phyloP scores from a whole-genome alignment of 257 asterid genomes.

The Gynochthodes officinalis region DNA sequence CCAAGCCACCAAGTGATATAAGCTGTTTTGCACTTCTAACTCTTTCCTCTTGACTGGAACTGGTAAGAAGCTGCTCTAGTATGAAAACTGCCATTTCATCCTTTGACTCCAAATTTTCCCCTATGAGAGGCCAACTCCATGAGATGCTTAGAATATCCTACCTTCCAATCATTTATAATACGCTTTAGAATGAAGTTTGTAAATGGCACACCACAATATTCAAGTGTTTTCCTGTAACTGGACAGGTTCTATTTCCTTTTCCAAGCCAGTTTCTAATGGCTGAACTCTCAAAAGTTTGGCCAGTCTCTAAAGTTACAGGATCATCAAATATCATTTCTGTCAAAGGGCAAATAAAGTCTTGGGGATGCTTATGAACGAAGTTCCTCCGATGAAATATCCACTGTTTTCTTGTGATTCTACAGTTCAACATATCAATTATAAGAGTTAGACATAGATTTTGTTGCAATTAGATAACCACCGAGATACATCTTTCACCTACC shows the following conservation, averaged over 20 bases:
- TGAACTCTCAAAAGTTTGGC: constrained; percentile 67
- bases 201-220: constrained; percentile 45
- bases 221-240: constrained; percentile 49
- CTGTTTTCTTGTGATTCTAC: constrained; percentile 34
- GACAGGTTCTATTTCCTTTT: constrained; percentile 57
- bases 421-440: constrained; percentile 30
- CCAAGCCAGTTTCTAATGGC: constrained; percentile 55
- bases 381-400: constrained; percentile 16
- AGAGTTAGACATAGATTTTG: not conserved
- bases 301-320: constrained; percentile 81
- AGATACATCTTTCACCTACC: constrained; percentile 32
- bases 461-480: not conserved
- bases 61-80: constrained; percentile 43
- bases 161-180: constrained; percentile 58
- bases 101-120: constrained; percentile 19
- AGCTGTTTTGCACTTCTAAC: constrained; percentile 33
- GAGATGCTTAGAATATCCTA: constrained; percentile 38
- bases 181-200: constrained; percentile 64
- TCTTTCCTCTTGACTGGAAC: constrained; percentile 49
- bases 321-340: constrained; percentile 56
- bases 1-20: constrained; percentile 55
- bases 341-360: constrained; percentile 64
- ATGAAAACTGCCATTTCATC: constrained; percentile 35
- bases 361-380: constrained; percentile 34
- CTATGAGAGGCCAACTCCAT: constrained; percentile 34